A percentile compares a stretch with the other conserved stretches of the same genome.
These are phyloP conservation scores for Hygrophoropsis aurantiaca DNA, from an alignment of 768 basidiomycete genomes.

Conservation along the genomic window DNA sequence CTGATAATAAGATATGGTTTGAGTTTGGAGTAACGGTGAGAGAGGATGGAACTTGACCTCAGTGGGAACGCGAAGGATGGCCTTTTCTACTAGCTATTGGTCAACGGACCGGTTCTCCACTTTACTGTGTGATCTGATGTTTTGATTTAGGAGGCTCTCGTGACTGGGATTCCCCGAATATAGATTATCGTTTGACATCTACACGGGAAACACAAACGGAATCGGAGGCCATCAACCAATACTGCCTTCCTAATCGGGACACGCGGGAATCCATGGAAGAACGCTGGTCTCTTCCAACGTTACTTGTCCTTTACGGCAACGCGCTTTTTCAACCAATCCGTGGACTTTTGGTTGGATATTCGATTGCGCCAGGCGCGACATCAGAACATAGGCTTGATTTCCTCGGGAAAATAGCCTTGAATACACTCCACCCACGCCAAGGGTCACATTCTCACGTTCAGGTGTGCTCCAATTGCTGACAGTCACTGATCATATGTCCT, in stretches of 20 bases:
- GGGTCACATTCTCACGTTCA: neutral
- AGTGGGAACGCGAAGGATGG: conserved; percentile 5
- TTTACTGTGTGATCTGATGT: conserved; percentile 4
- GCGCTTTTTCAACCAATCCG: no score
- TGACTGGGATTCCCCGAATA: conserved; percentile 6
- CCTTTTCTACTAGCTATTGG: conserved; percentile 5
- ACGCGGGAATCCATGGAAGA: neutral
- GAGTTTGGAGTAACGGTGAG: conserved; percentile 8
- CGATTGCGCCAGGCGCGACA: no score
- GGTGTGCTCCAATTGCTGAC: conserved; percentile 4
- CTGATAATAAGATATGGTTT: conserved; percentile 9
- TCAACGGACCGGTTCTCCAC: neutral
- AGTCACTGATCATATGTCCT: conserved; percentile 1
- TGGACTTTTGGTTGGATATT: no score
- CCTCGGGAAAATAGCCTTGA: no score
- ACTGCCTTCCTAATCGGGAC: neutral
- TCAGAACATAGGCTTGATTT: no score
- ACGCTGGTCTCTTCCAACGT: neutral
- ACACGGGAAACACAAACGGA: conserved; percentile 1
- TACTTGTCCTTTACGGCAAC: neutral
- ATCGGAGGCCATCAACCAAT: conserved; percentile 1
- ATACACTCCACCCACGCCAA: no score
- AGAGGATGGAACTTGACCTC: conserved; percentile 10
- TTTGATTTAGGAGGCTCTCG: conserved; percentile 6
- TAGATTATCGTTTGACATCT: conserved; percentile 3